These are phyloP conservation scores for Sporothrix phasma DNA, from an alignment of 2,329 filamentous ascomycete genomes.

Conservation along the genomic window DNA sequence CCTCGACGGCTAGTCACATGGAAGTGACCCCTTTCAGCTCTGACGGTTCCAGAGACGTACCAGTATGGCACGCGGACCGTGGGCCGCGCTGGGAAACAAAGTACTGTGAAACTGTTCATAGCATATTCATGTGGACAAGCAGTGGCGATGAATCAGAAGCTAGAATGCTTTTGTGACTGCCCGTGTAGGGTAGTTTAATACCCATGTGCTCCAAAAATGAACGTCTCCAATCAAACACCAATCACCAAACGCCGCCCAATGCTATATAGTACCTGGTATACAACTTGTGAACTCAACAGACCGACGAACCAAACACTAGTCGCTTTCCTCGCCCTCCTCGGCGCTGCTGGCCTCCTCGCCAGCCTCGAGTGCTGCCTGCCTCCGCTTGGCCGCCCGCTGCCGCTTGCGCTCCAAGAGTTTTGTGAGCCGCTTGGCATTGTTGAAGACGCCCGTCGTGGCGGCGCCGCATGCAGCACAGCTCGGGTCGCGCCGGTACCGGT, in stretches of 20 bases:
- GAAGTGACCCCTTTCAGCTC: too few relatives aligned
- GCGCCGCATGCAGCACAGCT: conserved; percentile 76
- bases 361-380: conserved; percentile 41
- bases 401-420: conserved; percentile 68
- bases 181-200: background rate
- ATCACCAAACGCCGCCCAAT: conserved; percentile 11
- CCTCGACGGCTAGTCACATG: background rate
- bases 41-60: too few relatives aligned
- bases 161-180: background rate
- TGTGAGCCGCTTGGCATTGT: conserved; percentile 71
- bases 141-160: background rate
- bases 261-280: background rate
- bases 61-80: too few relatives aligned
- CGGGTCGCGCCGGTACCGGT: conserved; percentile 77
- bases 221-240: background rate
- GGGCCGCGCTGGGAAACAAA: background rate
- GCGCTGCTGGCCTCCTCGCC: conserved; percentile 41
- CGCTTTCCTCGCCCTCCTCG: conserved; percentile 28
- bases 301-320: background rate
- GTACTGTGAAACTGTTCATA: too few relatives aligned
- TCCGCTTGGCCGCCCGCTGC: conserved; percentile 48
- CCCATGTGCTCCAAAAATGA: background rate
- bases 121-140: too few relatives aligned
- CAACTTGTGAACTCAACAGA: background rate
- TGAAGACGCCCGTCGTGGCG: conserved; percentile 79